phyloP scores from a whole-genome alignment of 2,329 filamentous ascomycete species.

The Cadophora gregata region DNA sequence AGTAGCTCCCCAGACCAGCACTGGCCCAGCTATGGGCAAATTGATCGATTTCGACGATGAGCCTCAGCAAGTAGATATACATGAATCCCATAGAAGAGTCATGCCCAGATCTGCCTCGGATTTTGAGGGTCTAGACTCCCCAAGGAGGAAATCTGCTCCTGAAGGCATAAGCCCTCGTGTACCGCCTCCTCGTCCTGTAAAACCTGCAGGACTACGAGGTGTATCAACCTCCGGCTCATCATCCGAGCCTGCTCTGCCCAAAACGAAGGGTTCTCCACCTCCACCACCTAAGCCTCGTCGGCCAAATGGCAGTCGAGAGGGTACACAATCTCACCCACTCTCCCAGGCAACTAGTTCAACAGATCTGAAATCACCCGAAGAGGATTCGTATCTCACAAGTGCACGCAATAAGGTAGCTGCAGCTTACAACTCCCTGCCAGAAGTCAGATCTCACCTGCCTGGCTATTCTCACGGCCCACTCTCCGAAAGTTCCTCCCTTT shows the following conservation, averaged over 20 bases:
- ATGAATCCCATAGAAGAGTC: constrained; percentile 43
- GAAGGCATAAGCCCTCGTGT: constrained; percentile 35
- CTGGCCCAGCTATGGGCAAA: constrained; percentile 54
- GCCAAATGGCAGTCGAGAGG: constrained; percentile 20
- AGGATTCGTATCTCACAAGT: constrained; percentile 40
- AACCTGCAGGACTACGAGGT: constrained; percentile 61
- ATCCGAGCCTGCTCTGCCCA: constrained; percentile 47
- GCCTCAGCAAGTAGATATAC: constrained; percentile 48
- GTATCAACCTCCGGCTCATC: constrained; percentile 35
- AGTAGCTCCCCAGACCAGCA: constrained; percentile 43
- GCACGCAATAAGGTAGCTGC: constrained; percentile 41
- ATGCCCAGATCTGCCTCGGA: constrained; percentile 40
- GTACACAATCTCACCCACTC: constrained; percentile 35
- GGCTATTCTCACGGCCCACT: constrained; percentile 26
- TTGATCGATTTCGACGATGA: constrained; percentile 67
- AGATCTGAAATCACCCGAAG: constrained; percentile 32
- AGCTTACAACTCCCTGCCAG: constrained; percentile 44
- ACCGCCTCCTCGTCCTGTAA: constrained; percentile 62
- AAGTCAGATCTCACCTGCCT: constrained; percentile 42
- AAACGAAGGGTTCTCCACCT: constrained; percentile 49
- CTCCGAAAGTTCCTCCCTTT: constrained; percentile 20
- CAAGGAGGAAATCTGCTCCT: constrained; percentile 39
- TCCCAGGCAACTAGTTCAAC: constrained; percentile 39
- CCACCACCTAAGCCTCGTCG: constrained; percentile 41
- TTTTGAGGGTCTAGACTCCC: constrained; percentile 40